Conservation (phyloP, 1,284 basidiomycete species). For the Irpex rosettiformis region DNA sequence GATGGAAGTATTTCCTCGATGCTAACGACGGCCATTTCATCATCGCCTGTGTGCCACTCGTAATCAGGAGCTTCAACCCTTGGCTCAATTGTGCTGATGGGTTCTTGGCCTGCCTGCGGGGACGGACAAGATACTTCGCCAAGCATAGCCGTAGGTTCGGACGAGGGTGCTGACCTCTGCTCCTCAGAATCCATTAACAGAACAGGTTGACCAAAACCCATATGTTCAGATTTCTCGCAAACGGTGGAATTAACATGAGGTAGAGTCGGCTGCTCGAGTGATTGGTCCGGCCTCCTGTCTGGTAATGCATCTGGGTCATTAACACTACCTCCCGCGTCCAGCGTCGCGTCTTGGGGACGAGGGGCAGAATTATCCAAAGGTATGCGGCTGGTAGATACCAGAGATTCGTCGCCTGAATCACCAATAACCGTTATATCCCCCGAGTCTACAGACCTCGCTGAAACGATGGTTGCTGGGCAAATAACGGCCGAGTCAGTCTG, state of each 20-base stretch:
- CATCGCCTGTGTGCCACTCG: conserved; percentile 62
- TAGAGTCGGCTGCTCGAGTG: neutral
- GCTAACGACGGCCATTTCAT: conserved; percentile 41
- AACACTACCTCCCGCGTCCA: neutral
- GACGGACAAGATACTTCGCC: neutral
- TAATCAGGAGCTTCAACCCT: conserved; percentile 25
- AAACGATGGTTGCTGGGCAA: neutral
- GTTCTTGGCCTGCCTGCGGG: neutral
- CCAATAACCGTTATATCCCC: conserved; percentile 55
- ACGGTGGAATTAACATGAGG: neutral
- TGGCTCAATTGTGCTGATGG: neutral
- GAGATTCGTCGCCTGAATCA: too few relatives aligned
- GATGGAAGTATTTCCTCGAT: conserved; percentile 23
- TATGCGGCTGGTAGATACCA: too few relatives aligned
- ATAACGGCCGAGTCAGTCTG: neutral
- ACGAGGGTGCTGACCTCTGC: neutral
- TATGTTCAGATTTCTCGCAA: neutral
- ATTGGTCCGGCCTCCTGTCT: neutral
- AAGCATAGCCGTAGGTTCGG: neutral
- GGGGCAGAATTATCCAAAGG: too few relatives aligned
- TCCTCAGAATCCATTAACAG: conserved; percentile 7
- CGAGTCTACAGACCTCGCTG: neutral
- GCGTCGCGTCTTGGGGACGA: too few relatives aligned
- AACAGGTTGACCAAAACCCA: conserved; percentile 10
- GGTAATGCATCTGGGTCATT: neutral